Percentiles rank a stretch among this genome's conserved stretches.
Conservation (phyloP, 2,329 filamentous ascomycete species). For the Bertia moriformis region DNA sequence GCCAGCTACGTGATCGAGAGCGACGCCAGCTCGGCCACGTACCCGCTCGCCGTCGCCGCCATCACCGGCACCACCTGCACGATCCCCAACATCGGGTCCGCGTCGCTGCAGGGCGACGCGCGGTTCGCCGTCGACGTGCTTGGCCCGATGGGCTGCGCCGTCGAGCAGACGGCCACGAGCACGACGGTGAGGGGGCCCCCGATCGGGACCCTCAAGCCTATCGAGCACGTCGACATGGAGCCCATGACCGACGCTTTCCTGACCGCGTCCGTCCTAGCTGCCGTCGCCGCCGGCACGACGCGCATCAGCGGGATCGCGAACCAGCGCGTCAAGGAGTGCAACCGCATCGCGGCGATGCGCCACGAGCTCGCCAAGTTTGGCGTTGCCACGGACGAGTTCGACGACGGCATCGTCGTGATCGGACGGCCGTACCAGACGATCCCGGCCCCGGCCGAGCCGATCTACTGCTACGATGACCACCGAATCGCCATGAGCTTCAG, state of each 20-base stretch:
- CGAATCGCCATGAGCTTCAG: slow-evolving; percentile 98
- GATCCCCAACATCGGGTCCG: slow-evolving; percentile 86
- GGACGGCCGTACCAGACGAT: slow-evolving; percentile 34
- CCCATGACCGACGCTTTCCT: slow-evolving; percentile 98
- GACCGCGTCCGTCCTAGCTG: slow-evolving; percentile 82
- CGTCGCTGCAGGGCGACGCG: slow-evolving; percentile 85
- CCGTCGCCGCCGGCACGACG: slow-evolving; percentile 71
- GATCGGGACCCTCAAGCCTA: slow-evolving; percentile 55
- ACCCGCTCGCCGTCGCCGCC: slow-evolving; percentile 82
- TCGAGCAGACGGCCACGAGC: slow-evolving; percentile 69
- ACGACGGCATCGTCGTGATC: slow-evolving; percentile 75
- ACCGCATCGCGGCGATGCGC: slow-evolving; percentile 89
- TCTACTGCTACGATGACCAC: slow-evolving; percentile 94
- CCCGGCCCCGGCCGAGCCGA: slow-evolving; percentile 41
- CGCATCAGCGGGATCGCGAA: slow-evolving; percentile 90
- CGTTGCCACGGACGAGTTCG: slow-evolving; percentile 70
- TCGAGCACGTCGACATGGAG: slow-evolving; percentile 89
- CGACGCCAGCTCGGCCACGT: slow-evolving; percentile 93
- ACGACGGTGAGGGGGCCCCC: slow-evolving; percentile 88
- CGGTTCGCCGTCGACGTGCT: slow-evolving; percentile 85
- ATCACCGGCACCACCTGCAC: slow-evolving; percentile 94
- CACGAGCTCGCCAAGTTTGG: slow-evolving; percentile 89
- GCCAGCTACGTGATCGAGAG: slow-evolving; percentile 82
- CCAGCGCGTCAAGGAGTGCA: slow-evolving; percentile 95
- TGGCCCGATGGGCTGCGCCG: slow-evolving; percentile 80